phyloP scores from a whole-genome alignment of 106 monocot genomes.

The Platanthera guangdongensis region DNA sequence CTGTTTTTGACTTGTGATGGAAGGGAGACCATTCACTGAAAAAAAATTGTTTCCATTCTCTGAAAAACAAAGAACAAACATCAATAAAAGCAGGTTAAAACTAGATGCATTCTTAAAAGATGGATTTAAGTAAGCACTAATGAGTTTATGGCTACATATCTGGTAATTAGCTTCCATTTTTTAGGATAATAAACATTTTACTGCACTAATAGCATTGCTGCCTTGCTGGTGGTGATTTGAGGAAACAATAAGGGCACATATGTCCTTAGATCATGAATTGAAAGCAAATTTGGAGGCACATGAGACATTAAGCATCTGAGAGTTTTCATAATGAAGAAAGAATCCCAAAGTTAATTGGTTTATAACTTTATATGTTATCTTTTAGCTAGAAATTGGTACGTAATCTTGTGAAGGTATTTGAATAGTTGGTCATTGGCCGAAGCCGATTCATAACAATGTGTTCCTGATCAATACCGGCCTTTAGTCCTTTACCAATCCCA shows the following conservation, averaged over 20 bases:
- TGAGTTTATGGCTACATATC: not conserved
- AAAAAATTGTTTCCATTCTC: conserved; percentile 10
- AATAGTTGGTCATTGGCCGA: not conserved
- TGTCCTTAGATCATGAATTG: not conserved
- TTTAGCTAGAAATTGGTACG: not conserved
- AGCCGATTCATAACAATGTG: too few species aligned
- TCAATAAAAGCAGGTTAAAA: not conserved
- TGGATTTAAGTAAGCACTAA: not conserved
- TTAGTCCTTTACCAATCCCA: too few species aligned
- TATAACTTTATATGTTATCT: not conserved
- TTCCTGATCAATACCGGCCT: too few species aligned
- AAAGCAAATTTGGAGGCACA: not conserved
- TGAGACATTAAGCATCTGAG: not conserved
- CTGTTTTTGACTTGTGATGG: conserved; percentile 38
- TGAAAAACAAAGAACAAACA: not conserved
- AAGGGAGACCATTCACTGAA: conserved; percentile 61
- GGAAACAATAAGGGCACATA: not conserved
- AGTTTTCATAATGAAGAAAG: not conserved
- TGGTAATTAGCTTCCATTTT: not conserved
- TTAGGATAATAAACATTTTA: not conserved
- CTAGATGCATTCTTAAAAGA: not conserved
- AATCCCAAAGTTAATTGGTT: not conserved
- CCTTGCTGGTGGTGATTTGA: not conserved
- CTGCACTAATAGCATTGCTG: not conserved
- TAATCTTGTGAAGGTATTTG: not conserved